Evolutionary conservation across 1,284 basidiomycete genomes (phyloP), one percentile per base, ranked within the genome.

Genomic region (Sporisorium graminicola): DNA sequence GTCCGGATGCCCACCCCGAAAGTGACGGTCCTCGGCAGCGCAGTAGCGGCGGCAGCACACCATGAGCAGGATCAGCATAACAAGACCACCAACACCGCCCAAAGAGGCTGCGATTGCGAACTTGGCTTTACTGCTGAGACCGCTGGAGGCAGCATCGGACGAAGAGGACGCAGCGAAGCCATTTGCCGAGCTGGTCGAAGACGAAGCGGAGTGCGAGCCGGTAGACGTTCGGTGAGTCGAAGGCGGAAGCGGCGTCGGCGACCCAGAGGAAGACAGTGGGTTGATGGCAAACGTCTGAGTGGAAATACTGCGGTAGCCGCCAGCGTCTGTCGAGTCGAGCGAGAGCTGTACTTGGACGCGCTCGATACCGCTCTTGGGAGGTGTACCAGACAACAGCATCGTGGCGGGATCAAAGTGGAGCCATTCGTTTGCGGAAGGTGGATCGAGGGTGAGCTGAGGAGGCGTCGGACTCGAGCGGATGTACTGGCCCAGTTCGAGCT

Each of bases 341-440:
- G 72, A 61, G 5, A 74, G 58, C 14, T 65, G 58, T 7, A 65
- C 66, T n/a, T 57, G 44, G 0, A 74, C 66, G 1, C 20, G 31
- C 31, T 62, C 56, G 20, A 40, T 44, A 16, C 42, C 57, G 13
- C 20, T 58, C 49, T 65, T 49, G 1, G 78, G 78, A 31, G 73
- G 40, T 6, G 31, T 65, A 3, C 87, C 87, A 20, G 80, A 67
- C 9, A 88, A 74, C 1, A 86, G 78, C 64, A 85, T 74, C 42
- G 86, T 84, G 31, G 81, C 65, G 1, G 78, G 59, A 70, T 87
- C 83, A 68, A 86, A 86, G 8, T 78, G 78, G 33, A 88, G 71
- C 87, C 87, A 88, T 6, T 74, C 61, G 8, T 82, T 81, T 4
- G 87, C 86, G 7, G 71, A 65, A 1, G 58, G 20, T 14, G 71